Base-by-base conservation (phyloP, 805 yeast species). In the Blastobotrys peoriensis region DNA sequence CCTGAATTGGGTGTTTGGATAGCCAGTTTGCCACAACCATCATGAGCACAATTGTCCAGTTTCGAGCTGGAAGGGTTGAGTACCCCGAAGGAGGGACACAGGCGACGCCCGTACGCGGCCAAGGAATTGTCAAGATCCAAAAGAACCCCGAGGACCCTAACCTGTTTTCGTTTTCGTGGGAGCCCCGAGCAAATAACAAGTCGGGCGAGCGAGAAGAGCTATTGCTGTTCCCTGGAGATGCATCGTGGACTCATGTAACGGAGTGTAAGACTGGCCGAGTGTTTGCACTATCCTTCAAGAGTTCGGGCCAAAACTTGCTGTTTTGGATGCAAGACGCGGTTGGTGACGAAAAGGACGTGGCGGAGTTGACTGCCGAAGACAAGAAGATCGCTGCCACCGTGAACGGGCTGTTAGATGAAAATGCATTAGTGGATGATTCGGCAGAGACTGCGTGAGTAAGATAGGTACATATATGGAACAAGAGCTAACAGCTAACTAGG, bases 221-320 rank as follows among this genome's bases (percentile, higher is more conserved):
- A 47, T 68, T 86, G 52, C 75, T 86, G 36, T 79, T 86, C 53
- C 93, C 94, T 0, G 95, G 94, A 1, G 96, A 87, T 57, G 91
- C 84, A 42, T 76, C 81, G 36, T 85, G 88, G 79, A 75, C 75
- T 50, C 84, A 76, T 44, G 77, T 85, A 36, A 63, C 70, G 41
- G 76, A 85, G 22, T 83, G 94, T 62, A 74, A 66, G 36, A 76
- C 87, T 0, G 96, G 95, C 13, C 71, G 96, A 49, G 88, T 87
- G 13, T 81, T 78, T 53, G 79, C 81, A 19, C 70, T 83, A 63
- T 73, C 75, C 48, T 82, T 82, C 60, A 68, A 71, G 52, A 70
- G 79, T 46, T 75, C 86, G 21, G 83, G 84, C 40, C 80, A 81
- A 30, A 69, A 74, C 47, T 59, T 63, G 45, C 51, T 71, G 46